Conservation (phyloP, 2,329 filamentous ascomycete genomes). For the Bipolaris oryzae region DNA sequence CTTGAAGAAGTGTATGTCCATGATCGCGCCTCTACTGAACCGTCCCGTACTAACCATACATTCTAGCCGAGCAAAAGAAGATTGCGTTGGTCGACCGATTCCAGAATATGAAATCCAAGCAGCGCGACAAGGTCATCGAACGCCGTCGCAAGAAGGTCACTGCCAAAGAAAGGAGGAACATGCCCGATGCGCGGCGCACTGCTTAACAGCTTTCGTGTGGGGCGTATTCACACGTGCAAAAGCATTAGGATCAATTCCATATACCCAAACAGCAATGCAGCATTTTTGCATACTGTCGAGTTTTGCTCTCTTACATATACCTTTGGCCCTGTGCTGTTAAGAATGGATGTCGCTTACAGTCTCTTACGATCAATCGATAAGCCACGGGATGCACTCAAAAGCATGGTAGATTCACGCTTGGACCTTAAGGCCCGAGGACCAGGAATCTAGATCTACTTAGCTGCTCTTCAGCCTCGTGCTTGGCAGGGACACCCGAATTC, state of each 20-base stretch:
- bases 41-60: constrained; percentile 20
- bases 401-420: background rate
- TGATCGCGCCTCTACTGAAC: background rate
- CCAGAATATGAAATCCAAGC: constrained; percentile 80
- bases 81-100: constrained; percentile 79
- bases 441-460: background rate
- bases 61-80: constrained; percentile 80
- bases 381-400: background rate
- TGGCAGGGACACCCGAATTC: background rate
- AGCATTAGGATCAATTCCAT: background rate
- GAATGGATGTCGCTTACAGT: background rate
- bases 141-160: constrained; percentile 87
- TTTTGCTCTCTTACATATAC: background rate
- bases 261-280: constrained; percentile 12
- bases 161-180: constrained; percentile 76
- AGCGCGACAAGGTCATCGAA: constrained; percentile 85
- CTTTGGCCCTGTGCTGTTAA: background rate
- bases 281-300: background rate
- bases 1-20: constrained; percentile 71
- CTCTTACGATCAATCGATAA: background rate
- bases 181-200: constrained; percentile 52
- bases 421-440: background rate
- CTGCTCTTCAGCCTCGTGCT: constrained; percentile 2
- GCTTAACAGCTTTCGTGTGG: background rate
- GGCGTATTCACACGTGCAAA: background rate